A percentile compares a stretch with the other conserved stretches of the same genome.
Evolutionary conservation across 371 early-diverging fungal species (phyloP).

Genomic region (Mortierella sp.): DNA sequence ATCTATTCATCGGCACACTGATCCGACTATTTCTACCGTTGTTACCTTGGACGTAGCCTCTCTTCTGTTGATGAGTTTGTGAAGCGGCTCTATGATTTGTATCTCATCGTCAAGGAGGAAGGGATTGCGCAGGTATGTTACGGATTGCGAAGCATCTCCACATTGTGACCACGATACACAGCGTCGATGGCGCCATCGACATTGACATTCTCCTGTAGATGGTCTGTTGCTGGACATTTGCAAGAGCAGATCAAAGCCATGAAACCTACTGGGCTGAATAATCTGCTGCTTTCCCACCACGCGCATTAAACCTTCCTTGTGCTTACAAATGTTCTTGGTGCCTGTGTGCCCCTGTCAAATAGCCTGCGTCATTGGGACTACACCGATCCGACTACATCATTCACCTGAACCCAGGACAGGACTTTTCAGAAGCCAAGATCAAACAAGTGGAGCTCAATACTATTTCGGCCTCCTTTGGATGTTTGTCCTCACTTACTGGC

Average conservation of each 20-base stretch:
- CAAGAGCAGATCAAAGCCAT: too few relatives aligned
- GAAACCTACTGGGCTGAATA: too few relatives aligned
- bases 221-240: too few relatives aligned
- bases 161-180: background rate
- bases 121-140: slow-evolving; percentile 69
- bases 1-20: background rate
- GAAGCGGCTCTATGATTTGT: slow-evolving; percentile 80
- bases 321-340: slow-evolving; percentile 30
- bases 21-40: background rate
- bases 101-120: slow-evolving; percentile 67
- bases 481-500: slow-evolving; percentile 80
- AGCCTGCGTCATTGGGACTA: slow-evolving; percentile 82
- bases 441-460: slow-evolving; percentile 98
- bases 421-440: slow-evolving; percentile 60
- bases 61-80: slow-evolving; percentile 88
- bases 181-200: slow-evolving; percentile 22
- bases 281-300: slow-evolving; percentile 6
- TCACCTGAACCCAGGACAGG: slow-evolving; percentile 65
- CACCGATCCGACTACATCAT: slow-evolving; percentile 95
- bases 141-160: background rate
- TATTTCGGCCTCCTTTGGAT: slow-evolving; percentile 91
- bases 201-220: background rate
- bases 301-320: background rate
- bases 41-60: slow-evolving; percentile 60
- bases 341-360: slow-evolving; percentile 5